Evolutionary conservation across 805 yeast species (phyloP).

Genomic region (Metschnikowia borealis): DNA sequence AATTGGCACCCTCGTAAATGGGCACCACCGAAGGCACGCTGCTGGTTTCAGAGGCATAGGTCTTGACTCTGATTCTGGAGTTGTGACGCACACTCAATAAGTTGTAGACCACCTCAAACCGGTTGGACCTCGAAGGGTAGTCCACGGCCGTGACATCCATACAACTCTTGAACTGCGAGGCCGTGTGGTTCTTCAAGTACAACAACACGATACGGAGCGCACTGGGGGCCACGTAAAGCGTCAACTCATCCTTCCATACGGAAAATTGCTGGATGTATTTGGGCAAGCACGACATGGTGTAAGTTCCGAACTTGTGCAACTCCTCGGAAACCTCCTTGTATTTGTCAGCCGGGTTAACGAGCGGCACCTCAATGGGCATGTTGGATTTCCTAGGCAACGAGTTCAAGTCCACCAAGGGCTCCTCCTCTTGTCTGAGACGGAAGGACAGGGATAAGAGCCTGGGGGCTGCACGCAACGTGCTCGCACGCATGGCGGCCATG

Average conservation of each 20-base stretch:
- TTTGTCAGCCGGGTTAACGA: conserved; percentile 75
- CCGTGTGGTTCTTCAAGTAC: conserved; percentile 72
- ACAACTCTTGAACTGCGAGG: conserved; percentile 74
- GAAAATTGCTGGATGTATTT: conserved; percentile 78
- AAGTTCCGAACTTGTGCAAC: conserved; percentile 76
- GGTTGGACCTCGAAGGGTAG: conserved; percentile 75
- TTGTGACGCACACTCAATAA: conserved; percentile 76
- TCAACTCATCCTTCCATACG: conserved; percentile 88
- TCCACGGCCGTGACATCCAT: conserved; percentile 86
- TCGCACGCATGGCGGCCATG: conserved; percentile 4
- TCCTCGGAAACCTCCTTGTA: conserved; percentile 64
- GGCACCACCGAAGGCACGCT: conserved; percentile 79
- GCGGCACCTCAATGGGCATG: conserved; percentile 38
- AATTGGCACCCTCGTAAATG: conserved; percentile 74
- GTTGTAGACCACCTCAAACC: conserved; percentile 86
- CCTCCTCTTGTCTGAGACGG: conserved; percentile 21
- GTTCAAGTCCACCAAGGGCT: conserved; percentile 30
- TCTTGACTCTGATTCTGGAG: conserved; percentile 83
- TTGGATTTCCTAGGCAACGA: conserved; percentile 37
- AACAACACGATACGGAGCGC: conserved; percentile 68
- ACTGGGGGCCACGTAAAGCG: conserved; percentile 68
- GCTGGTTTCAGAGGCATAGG: conserved; percentile 78
- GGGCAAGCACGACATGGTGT: conserved; percentile 73
- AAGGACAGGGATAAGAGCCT: conserved; percentile 6
- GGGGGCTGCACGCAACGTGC: conserved; percentile 1